A percentile compares a stretch with the other conserved stretches of the same genome.
Evolutionary conservation across 2,329 filamentous ascomycete species (phyloP).

Genomic region (Verticillium nubilum): DNA sequence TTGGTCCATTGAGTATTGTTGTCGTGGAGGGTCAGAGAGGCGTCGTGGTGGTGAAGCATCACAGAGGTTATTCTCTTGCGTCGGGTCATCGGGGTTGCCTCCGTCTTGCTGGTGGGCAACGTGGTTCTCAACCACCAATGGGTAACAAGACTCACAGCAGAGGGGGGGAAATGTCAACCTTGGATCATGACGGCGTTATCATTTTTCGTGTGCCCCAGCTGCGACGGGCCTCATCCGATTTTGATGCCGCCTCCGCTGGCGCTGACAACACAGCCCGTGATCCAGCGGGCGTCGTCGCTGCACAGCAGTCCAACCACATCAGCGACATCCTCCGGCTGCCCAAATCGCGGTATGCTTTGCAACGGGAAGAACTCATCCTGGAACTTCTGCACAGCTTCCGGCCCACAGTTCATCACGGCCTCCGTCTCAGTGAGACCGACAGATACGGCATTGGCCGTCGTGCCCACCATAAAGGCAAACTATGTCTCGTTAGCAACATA

Average conservation of each 20-base stretch:
- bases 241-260: slow-evolving; percentile 29
- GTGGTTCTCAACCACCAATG: no score
- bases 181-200: no score
- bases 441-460: slow-evolving; percentile 26
- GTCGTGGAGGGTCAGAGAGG: no score
- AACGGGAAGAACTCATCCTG: slow-evolving; percentile 25
- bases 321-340: slow-evolving; percentile 28
- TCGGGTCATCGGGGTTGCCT: no score
- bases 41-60: no score
- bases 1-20: neutral
- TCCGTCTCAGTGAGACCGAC: slow-evolving; percentile 27
- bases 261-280: slow-evolving; percentile 27
- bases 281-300: slow-evolving; percentile 26
- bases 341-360: slow-evolving; percentile 25
- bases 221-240: slow-evolving; percentile 13
- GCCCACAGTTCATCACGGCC: slow-evolving; percentile 23
- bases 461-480: slow-evolving; percentile 27
- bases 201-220: no score
- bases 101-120: no score
- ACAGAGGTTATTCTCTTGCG: no score
- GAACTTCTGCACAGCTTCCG: slow-evolving; percentile 22
- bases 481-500: neutral
- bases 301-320: slow-evolving; percentile 27
- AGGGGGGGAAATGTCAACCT: no score
- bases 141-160: no score